These are phyloP conservation scores for Ophiostoma himal-ulmi DNA, from an alignment of 2,329 filamentous ascomycete genomes.

Conservation along the genomic window DNA sequence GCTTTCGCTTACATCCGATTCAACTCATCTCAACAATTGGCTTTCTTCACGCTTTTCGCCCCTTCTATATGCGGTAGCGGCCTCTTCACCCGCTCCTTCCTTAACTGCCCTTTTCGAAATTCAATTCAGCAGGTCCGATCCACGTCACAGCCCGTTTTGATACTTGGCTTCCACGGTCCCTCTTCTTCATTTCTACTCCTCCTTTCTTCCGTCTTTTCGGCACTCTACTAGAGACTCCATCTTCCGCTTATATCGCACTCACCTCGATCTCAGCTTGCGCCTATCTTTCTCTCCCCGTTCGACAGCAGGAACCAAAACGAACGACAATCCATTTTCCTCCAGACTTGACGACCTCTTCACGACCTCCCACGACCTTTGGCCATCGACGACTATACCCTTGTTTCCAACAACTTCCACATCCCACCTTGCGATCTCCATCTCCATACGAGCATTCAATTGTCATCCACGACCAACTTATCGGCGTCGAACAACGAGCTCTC, in stretches of 20 bases:
- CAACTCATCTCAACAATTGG: not conserved
- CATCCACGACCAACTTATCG: not conserved
- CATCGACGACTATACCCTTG: not conserved
- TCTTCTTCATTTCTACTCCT: not conserved
- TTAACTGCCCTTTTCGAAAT: not conserved
- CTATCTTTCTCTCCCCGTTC: not conserved
- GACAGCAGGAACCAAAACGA: not conserved
- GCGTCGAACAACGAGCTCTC: slow-evolving; percentile 4
- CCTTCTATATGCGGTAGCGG: not conserved
- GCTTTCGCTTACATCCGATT: not conserved
- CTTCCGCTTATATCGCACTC: not conserved
- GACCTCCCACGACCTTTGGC: not conserved
- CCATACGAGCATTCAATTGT: not conserved
- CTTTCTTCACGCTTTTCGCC: not conserved
- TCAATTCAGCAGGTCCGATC: not conserved
- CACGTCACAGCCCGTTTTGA: slow-evolving; percentile 3
- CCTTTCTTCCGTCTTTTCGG: not conserved
- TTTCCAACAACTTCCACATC: not conserved
- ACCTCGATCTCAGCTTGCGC: not conserved
- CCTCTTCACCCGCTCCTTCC: not conserved
- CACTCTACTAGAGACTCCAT: not conserved
- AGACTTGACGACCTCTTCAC: not conserved
- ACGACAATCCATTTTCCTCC: not conserved
- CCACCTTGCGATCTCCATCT: not conserved
- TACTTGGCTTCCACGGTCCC: not conserved